phyloP scores from a whole-genome alignment of 2,329 filamentous ascomycete genomes.

The Aurifilum marmelostoma region DNA sequence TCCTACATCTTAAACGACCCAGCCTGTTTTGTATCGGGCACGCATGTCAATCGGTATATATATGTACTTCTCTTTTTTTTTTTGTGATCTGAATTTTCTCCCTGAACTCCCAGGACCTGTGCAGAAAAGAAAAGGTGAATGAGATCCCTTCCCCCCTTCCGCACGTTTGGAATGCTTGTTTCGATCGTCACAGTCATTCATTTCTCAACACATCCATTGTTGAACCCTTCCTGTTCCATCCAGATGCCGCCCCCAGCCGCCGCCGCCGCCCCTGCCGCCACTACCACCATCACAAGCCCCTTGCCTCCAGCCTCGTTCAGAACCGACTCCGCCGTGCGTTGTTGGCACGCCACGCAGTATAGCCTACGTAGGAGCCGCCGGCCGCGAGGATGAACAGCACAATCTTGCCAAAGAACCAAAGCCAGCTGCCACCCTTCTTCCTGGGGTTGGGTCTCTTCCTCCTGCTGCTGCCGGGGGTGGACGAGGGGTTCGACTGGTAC shows the following conservation, averaged over 20 bases:
- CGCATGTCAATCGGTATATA: slow-evolving; percentile 10
- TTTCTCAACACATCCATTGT: not conserved
- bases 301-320: slow-evolving; percentile 37
- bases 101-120: slow-evolving; percentile 26
- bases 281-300: not conserved
- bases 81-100: slow-evolving; percentile 15
- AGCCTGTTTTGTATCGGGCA: not conserved
- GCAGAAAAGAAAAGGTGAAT: slow-evolving; percentile 4
- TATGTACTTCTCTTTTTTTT: slow-evolving; percentile 17
- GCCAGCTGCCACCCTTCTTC: slow-evolving; percentile 57
- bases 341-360: slow-evolving; percentile 76
- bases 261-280: no score
- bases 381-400: slow-evolving; percentile 72
- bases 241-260: not conserved
- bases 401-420: slow-evolving; percentile 76
- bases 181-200: slow-evolving; percentile 11
- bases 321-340: slow-evolving; percentile 63
- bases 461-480: slow-evolving; percentile 43
- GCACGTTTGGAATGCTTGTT: slow-evolving; percentile 1
- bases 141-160: slow-evolving; percentile 2
- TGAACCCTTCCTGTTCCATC: not conserved
- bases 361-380: slow-evolving; percentile 82
- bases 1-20: not conserved
- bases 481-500: slow-evolving; percentile 66
- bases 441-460: slow-evolving; percentile 43